Evolutionary conservation across 2,329 filamentous ascomycete species (phyloP), one percentile per base, ranked within the genome.

Genomic region (Alternaria tenuissima): DNA sequence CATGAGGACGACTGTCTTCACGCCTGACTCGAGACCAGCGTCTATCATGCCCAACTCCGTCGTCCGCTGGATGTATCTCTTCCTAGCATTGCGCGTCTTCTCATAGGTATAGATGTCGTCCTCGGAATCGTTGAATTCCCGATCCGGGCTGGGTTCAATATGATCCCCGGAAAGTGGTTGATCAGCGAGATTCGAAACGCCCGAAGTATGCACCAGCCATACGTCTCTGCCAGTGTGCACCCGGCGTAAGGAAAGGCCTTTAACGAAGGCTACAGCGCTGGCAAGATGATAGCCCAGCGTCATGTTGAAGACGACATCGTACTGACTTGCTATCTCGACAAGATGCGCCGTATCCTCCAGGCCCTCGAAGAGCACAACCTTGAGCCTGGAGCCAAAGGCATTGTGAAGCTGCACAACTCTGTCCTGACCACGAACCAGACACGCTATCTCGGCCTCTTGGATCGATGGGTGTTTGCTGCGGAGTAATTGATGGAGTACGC

Each of bases 151-250:
- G 18, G 49, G 30, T 28, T 52, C 26, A 42, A 42, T 26, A n/a
- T 52, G 49, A n/a, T n/a, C n/a, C n/a, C 49, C 49, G 7, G 49
- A 43, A 14, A 52, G 49, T 30, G 38, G 38, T 20, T 42, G 49
- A 11, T 52, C 38, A 20, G 49, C 49, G 41, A 52, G 49, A 22
- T 52, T 42, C 18, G 49, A 52, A 14, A 52, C 49, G 22, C 49
- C 49, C 38, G 49, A 52, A 42, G 49, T 52, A 26, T 52, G 49
- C 36, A 52, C 49, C 49, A 52, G 42, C 49, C 49, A 52, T 22
- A 20, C 38, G 18, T 52, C 36, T 52, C 26, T 52, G 24, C 49
- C 49, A 20, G 49, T 52, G 38, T 38, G 28, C 26, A 30, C 30
- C 4, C 39, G 36, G 24, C 49, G 49, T 14, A 42, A 12, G n/a